Conservation (phyloP, 1,139 yeast species). For the Magnusiomyces paraingens region DNA sequence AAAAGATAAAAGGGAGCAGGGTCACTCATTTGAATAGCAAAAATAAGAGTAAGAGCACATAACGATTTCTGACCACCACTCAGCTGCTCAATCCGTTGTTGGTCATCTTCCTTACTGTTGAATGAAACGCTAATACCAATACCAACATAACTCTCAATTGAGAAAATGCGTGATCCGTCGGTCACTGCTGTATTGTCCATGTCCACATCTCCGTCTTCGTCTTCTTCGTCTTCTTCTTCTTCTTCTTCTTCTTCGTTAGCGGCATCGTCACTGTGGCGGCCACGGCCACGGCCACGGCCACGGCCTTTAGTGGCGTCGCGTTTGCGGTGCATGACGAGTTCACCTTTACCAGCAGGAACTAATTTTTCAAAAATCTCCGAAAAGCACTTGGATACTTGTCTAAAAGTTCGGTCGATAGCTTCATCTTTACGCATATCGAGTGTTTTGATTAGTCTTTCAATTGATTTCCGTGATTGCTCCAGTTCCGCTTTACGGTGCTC, state of each 20-base stretch:
- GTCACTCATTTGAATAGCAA: conserved; percentile 90
- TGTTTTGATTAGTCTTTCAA: conserved; percentile 63
- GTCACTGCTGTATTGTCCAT: conserved; percentile 1
- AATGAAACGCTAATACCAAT: conserved; percentile 86
- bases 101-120: conserved; percentile 81
- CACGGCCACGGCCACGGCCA: conserved; percentile 10
- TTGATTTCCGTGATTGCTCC: conserved; percentile 62
- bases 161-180: conserved; percentile 13
- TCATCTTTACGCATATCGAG: conserved; percentile 74
- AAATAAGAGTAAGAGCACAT: conserved; percentile 87
- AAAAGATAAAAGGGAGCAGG: conserved; percentile 96
- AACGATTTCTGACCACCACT: conserved; percentile 96
- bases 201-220: conserved; percentile 24
- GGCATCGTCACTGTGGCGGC: conserved; percentile 8
- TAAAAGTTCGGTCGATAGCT: conserved; percentile 75
- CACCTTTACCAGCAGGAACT: conserved; percentile 81
- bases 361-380: conserved; percentile 66
- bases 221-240: conserved; percentile 26
- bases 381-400: conserved; percentile 69
- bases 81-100: conserved; percentile 79
- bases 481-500: conserved; percentile 58
- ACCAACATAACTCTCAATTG: conserved; percentile 65
- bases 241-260: conserved; percentile 24
- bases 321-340: conserved; percentile 56
- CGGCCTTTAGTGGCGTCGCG: conserved; percentile 25